These are phyloP conservation scores for Fusarium irregulare DNA, from an alignment of 2,329 filamentous ascomycete genomes.

Conservation along the genomic window DNA sequence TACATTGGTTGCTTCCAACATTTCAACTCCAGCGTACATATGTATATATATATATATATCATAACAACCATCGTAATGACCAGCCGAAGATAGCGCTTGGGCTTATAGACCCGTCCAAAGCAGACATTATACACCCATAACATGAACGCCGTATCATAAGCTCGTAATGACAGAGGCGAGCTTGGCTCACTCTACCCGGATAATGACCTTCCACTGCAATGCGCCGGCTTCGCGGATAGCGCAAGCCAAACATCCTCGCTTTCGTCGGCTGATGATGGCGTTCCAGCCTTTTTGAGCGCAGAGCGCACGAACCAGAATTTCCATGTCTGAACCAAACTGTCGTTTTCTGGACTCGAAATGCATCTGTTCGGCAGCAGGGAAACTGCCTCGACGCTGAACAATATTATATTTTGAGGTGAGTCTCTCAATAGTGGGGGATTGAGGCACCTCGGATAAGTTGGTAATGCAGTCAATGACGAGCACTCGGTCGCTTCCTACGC, in stretches of 20 bases:
- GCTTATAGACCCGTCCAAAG: conserved; percentile 1
- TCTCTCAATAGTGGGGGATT: conserved; percentile 60
- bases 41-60: conserved; percentile 5
- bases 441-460: conserved; percentile 59
- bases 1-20: conserved; percentile 11
- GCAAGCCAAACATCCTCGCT: conserved; percentile 77
- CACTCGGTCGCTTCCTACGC: conserved; percentile 53
- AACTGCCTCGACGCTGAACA: conserved; percentile 52
- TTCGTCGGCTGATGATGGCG: conserved; percentile 74
- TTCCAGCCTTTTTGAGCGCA: conserved; percentile 81
- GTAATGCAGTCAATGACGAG: conserved; percentile 74
- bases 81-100: conserved; percentile 2
- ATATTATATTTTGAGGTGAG: conserved; percentile 49
- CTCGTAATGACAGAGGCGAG: neutral
- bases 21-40: conserved; percentile 8
- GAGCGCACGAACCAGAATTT: conserved; percentile 76
- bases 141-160: conserved; percentile 27
- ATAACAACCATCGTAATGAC: conserved; percentile 6
- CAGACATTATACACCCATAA: conserved; percentile 4
- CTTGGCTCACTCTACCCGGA: conserved; percentile 62
- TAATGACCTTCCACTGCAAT: conserved; percentile 75
- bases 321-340: conserved; percentile 72
- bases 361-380: conserved; percentile 63
- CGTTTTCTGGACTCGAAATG: conserved; percentile 66
- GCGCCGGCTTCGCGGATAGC: conserved; percentile 80